These are phyloP conservation scores for Ceratocystis colombiana DNA, from an alignment of 2,329 filamentous ascomycete species.

Conservation along the genomic window DNA sequence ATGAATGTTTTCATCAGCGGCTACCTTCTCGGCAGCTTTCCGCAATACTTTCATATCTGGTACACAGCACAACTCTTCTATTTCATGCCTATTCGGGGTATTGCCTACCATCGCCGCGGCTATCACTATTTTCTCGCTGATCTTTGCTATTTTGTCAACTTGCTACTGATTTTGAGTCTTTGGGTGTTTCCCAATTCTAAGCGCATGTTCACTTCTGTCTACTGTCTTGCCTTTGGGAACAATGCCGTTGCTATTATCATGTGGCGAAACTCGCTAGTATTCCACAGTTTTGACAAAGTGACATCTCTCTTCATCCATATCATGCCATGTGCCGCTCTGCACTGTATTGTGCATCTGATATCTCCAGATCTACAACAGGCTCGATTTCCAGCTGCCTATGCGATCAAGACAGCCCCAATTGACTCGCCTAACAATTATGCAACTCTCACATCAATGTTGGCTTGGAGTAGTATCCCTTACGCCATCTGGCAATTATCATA, in stretches of 20 bases:
- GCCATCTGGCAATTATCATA: conserved; percentile 86
- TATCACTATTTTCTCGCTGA: conserved; percentile 97
- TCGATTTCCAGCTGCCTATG: conserved; percentile 76
- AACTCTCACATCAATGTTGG: conserved; percentile 69
- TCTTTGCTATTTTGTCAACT: conserved; percentile 96
- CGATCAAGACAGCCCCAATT: conserved; percentile 58
- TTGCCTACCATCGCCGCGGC: conserved; percentile 79
- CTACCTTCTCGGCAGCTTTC: conserved; percentile 78
- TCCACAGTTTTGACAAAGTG: conserved; percentile 97
- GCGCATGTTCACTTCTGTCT: conserved; percentile 81
- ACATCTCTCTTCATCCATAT: conserved; percentile 98
- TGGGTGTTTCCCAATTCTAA: conserved; percentile 90
- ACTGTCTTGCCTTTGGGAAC: conserved; percentile 88
- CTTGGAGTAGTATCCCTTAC: conserved; percentile 91
- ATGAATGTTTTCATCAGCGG: conserved; percentile 96
- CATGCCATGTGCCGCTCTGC: conserved; percentile 90
- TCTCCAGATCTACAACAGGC: conserved; percentile 52
- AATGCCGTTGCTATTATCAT: conserved; percentile 96
- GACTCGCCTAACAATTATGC: conserved; percentile 72
- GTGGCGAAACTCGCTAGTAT: conserved; percentile 98
- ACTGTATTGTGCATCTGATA: conserved; percentile 81
- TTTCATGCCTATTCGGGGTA: conserved; percentile 94
- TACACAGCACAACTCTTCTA: conserved; percentile 80
- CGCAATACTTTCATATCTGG: conserved; percentile 84
- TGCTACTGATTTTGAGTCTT: conserved; percentile 68